Evolutionary conservation across 192 early-diverging fungal species (phyloP).

Genomic region (Oehlia diaphana): DNA sequence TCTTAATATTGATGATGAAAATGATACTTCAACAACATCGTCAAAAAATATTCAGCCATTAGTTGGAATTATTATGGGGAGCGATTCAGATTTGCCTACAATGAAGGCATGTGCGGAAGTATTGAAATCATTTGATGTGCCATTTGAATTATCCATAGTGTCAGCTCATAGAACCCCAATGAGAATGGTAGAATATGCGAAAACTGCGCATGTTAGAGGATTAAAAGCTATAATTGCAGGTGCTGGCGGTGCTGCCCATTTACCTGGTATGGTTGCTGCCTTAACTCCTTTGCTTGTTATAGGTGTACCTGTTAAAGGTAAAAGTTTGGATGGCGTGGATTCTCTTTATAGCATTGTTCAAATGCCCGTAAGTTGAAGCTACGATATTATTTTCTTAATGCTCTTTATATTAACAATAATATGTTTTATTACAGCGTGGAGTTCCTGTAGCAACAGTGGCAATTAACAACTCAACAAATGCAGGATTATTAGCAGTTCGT

Average conservation of each 20-base stretch:
- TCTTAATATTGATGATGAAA: conserved; percentile 61
- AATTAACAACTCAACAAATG: conserved; percentile 97
- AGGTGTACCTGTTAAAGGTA: conserved; percentile 94
- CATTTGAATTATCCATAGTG: conserved; percentile 97
- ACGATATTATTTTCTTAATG: not conserved
- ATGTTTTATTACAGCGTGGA: conserved; percentile 70
- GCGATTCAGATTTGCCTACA: conserved; percentile 95
- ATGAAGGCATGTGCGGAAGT: conserved; percentile 91
- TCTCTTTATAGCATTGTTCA: conserved; percentile 98
- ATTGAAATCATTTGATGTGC: conserved; percentile 84
- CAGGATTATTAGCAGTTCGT: conserved; percentile 89
- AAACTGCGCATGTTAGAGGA: conserved; percentile 82
- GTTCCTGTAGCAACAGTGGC: conserved; percentile 99
- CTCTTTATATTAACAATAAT: not conserved
- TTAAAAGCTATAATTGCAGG: conserved; percentile 97
- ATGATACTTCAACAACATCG: conserved; percentile 42
- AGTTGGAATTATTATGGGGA: conserved; percentile 99
- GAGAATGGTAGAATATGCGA: conserved; percentile 92
- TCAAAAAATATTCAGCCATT: conserved; percentile 56
- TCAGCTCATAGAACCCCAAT: conserved; percentile 96
- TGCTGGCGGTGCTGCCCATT: conserved; percentile 97
- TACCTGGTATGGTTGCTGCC: conserved; percentile 99
- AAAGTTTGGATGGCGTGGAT: conserved; percentile 92
- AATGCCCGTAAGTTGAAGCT: conserved; percentile 81
- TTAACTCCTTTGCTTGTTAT: conserved; percentile 97